Evolutionary conservation across 2,329 filamentous ascomycete species (phyloP).

Genomic region (Colletotrichum salicis): DNA sequence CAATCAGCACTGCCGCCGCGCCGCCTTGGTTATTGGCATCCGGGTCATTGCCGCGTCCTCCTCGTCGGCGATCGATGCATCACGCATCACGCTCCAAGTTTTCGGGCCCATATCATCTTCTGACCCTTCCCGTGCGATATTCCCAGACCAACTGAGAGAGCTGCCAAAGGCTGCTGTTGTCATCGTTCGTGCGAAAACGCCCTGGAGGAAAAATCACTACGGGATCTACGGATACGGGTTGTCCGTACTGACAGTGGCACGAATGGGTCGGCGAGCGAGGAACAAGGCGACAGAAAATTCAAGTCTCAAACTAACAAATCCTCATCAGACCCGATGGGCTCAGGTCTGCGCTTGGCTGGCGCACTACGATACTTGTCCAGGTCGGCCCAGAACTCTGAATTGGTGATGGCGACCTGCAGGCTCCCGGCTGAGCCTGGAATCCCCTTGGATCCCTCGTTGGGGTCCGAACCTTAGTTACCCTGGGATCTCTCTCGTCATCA

Average conservation of each 20-base stretch:
- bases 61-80: background rate
- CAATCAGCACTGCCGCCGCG: background rate
- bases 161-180: background rate
- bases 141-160: background rate
- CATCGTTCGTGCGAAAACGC: slow-evolving; percentile 8
- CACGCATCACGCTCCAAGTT: background rate
- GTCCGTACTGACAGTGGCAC: background rate
- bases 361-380: slow-evolving; percentile 23
- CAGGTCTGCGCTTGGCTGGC: slow-evolving; percentile 22
- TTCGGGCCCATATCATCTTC: background rate
- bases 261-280: slow-evolving; percentile 16
- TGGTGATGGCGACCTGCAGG: slow-evolving; percentile 22
- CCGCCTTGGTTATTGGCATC: background rate
- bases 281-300: slow-evolving; percentile 17
- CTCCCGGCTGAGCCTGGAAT: slow-evolving; percentile 23
- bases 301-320: slow-evolving; percentile 21
- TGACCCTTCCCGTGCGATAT: background rate
- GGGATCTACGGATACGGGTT: slow-evolving; percentile 7
- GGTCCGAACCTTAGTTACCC: slow-evolving; percentile 2
- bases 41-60: background rate
- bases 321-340: slow-evolving; percentile 4
- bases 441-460: slow-evolving; percentile 15
- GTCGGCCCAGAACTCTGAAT: slow-evolving; percentile 31
- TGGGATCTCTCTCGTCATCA: slow-evolving; percentile 9
- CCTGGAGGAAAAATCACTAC: background rate